These are phyloP conservation scores for Lipomyces chichibuensis DNA, from an alignment of 805 yeast genomes.

Conservation along the genomic window DNA sequence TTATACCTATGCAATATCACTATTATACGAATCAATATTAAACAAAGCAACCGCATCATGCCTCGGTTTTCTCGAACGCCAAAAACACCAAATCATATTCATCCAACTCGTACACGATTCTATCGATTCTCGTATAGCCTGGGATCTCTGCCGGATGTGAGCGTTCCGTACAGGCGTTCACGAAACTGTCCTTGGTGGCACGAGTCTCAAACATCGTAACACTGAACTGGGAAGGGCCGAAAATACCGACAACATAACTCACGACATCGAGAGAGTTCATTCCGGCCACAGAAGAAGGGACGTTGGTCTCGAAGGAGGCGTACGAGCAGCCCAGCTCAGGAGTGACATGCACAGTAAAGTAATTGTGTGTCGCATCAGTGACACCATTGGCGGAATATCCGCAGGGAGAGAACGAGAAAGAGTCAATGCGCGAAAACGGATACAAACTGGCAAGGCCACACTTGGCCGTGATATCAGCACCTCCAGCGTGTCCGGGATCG, in stretches of 20 bases:
- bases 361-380: constrained; percentile 56
- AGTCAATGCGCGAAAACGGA: constrained; percentile 58
- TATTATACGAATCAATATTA: not conserved
- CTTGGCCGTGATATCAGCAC: constrained; percentile 64
- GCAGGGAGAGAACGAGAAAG: constrained; percentile 90
- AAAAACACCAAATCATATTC: constrained; percentile 73
- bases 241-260: constrained; percentile 60
- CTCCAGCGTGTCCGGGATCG: constrained; percentile 82
- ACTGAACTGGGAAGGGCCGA: constrained; percentile 78
- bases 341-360: constrained; percentile 88
- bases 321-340: constrained; percentile 95
- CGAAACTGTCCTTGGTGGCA: constrained; percentile 24
- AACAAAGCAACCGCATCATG: not conserved
- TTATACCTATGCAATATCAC: not conserved
- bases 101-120: constrained; percentile 71
- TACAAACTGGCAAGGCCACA: constrained; percentile 68
- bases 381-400: constrained; percentile 92
- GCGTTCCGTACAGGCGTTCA: constrained; percentile 11
- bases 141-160: constrained; percentile 42
- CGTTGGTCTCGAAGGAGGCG: constrained; percentile 93
- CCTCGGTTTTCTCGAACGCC: constrained; percentile 52
- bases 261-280: constrained; percentile 52
- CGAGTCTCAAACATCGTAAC: constrained; percentile 54
- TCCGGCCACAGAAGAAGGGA: constrained; percentile 49
- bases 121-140: constrained; percentile 66